These are phyloP conservation scores for Pisolithus orientalis DNA, from an alignment of 768 basidiomycete genomes.

Conservation along the genomic window DNA sequence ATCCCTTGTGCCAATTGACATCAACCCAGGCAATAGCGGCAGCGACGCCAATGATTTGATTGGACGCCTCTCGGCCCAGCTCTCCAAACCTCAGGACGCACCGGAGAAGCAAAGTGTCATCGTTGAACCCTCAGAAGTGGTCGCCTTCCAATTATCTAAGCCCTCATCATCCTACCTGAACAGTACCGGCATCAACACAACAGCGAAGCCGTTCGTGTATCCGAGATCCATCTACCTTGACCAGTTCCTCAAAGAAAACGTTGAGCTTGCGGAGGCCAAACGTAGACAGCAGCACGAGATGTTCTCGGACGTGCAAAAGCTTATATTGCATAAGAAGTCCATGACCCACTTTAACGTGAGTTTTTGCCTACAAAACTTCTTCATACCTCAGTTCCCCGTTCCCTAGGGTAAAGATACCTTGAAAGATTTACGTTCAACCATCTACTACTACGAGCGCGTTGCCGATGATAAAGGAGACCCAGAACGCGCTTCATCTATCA, in stretches of 20 bases:
- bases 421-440: conserved; percentile 51
- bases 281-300: conserved; percentile 33
- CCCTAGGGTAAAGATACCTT: conserved; percentile 57
- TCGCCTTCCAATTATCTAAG: conserved; percentile 48
- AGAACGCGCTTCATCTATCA: conserved; percentile 39
- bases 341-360: conserved; percentile 55
- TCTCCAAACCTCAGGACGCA: conserved; percentile 23
- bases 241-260: conserved; percentile 58
- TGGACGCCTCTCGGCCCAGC: conserved; percentile 36
- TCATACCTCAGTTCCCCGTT: background rate
- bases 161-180: conserved; percentile 14
- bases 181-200: conserved; percentile 11
- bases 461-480: conserved; percentile 43
- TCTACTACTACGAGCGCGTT: conserved; percentile 69
- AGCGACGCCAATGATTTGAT: conserved; percentile 50
- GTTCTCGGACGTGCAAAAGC: conserved; percentile 39
- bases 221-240: conserved; percentile 68
- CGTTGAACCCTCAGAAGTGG: conserved; percentile 53
- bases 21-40: conserved; percentile 28
- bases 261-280: conserved; percentile 35
- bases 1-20: conserved; percentile 47
- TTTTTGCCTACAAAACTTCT: background rate
- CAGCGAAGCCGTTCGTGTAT: conserved; percentile 42
- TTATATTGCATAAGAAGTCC: conserved; percentile 39
- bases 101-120: conserved; percentile 49